phyloP scores from a whole-genome alignment of 208 protist species.

The Trichomonas vaginalis region DNA sequence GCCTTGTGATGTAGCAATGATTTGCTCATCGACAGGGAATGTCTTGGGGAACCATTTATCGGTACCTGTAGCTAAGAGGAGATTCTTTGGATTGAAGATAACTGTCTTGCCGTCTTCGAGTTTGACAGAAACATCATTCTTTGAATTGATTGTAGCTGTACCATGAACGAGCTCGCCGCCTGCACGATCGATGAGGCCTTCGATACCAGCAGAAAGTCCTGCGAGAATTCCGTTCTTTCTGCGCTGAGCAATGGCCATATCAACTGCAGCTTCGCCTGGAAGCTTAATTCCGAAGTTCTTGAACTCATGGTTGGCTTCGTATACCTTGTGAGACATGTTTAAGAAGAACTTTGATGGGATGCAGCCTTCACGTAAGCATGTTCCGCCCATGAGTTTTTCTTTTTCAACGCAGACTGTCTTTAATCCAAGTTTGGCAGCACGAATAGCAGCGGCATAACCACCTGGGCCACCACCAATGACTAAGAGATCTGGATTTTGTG shows the following conservation, averaged over 20 bases:
- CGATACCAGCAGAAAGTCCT: not conserved
- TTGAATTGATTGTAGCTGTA: constrained; percentile 54
- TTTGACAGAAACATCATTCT: constrained; percentile 30
- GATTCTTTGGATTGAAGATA: constrained; percentile 67
- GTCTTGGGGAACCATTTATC: constrained; percentile 65
- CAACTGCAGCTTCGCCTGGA: not conserved
- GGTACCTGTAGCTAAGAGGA: constrained; percentile 92
- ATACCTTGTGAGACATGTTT: constrained; percentile 86
- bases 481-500: constrained; percentile 62
- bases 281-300: constrained; percentile 40
- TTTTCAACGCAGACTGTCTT: constrained; percentile 88
- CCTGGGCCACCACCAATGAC: constrained; percentile 96
- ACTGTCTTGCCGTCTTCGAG: constrained; percentile 63
- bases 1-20: constrained; percentile 86
- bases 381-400: constrained; percentile 82
- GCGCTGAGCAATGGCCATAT: not conserved
- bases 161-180: not conserved
- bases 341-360: constrained; percentile 98
- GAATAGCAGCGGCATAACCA: constrained; percentile 97
- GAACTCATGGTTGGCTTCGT: constrained; percentile 76
- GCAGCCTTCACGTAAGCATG: constrained; percentile 97
- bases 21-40: constrained; percentile 77
- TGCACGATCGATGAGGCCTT: not conserved
- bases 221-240: not conserved
- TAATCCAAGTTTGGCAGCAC: constrained; percentile 87